Evolutionary conservation across 2,329 filamentous ascomycete genomes (phyloP).

Genomic region (Fusarium bulbicola): DNA sequence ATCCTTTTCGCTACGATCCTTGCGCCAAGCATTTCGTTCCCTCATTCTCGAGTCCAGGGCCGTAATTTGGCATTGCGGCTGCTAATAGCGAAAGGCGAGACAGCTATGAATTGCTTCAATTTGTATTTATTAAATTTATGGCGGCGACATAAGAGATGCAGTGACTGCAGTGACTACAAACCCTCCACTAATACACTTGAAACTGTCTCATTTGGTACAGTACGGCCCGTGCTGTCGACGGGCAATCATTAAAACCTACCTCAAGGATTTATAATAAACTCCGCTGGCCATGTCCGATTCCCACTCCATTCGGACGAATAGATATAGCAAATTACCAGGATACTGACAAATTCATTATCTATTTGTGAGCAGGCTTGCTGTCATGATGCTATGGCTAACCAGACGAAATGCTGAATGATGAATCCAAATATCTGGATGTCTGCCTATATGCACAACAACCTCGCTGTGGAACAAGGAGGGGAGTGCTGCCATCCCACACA

Average conservation of each 20-base stretch:
- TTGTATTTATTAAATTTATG: neutral
- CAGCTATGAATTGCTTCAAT: neutral
- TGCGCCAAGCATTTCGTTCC: neutral
- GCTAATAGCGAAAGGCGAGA: slow-evolving; percentile 1
- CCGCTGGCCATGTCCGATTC: slow-evolving; percentile 29
- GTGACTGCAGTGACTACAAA: neutral
- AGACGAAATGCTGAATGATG: neutral
- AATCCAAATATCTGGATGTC: neutral
- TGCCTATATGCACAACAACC: slow-evolving; percentile 28
- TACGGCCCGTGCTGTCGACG: slow-evolving; percentile 12
- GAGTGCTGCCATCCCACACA: slow-evolving; percentile 22
- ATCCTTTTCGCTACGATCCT: slow-evolving; percentile 16
- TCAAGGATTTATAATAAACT: slow-evolving; percentile 21
- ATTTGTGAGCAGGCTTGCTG: slow-evolving; percentile 1
- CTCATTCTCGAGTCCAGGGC: neutral
- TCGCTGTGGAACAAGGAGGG: slow-evolving; percentile 28
- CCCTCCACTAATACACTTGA: slow-evolving; percentile 25
- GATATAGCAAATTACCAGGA: neutral
- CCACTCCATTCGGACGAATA: neutral
- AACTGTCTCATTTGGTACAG: slow-evolving; percentile 25
- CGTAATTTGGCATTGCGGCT: neutral
- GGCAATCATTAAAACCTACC: slow-evolving; percentile 6
- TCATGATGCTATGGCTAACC: neutral
- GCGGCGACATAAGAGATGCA: neutral
- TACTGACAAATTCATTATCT: slow-evolving; percentile 11